A percentile compares a stretch with the other conserved stretches of the same genome.
Conservation (phyloP, 202 grass and related monocot genomes). For the Schoenoplectus triqueter region DNA sequence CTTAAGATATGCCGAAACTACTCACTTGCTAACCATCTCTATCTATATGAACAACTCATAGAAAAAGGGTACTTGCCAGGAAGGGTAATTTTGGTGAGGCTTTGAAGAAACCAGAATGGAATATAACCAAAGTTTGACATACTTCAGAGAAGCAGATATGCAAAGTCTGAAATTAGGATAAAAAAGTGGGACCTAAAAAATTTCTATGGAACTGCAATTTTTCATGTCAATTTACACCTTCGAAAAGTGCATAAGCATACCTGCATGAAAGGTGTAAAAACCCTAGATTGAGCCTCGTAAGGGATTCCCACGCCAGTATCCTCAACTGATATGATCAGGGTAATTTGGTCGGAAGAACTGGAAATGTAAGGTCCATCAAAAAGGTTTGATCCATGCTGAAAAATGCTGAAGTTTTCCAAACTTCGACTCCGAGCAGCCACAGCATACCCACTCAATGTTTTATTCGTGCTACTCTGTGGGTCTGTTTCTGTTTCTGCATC, state of each 20-base stretch:
- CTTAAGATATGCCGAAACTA: background rate
- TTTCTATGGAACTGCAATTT: no score
- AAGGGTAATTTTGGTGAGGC: background rate
- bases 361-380: constrained; percentile 55
- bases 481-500: constrained; percentile 56
- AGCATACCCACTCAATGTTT: constrained; percentile 71
- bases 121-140: background rate
- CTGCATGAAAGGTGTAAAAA: constrained; percentile 99
- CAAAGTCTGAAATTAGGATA: background rate
- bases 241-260: constrained; percentile 33
- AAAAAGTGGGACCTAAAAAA: no score
- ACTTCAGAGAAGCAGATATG: background rate
- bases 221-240: background rate
- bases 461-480: constrained; percentile 39
- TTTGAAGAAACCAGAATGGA: background rate
- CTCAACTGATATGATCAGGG: constrained; percentile 90
- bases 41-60: no score
- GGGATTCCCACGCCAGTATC: constrained; percentile 95
- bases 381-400: constrained; percentile 50
- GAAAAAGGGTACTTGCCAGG: no score
- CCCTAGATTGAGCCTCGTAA: constrained; percentile 70
- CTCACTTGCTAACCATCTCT: no score
- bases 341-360: constrained; percentile 62
- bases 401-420: constrained; percentile 69
- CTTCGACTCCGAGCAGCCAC: constrained; percentile 68